phyloP scores from a whole-genome alignment of 345 rosid genomes.

The Noccaea caerulescens region DNA sequence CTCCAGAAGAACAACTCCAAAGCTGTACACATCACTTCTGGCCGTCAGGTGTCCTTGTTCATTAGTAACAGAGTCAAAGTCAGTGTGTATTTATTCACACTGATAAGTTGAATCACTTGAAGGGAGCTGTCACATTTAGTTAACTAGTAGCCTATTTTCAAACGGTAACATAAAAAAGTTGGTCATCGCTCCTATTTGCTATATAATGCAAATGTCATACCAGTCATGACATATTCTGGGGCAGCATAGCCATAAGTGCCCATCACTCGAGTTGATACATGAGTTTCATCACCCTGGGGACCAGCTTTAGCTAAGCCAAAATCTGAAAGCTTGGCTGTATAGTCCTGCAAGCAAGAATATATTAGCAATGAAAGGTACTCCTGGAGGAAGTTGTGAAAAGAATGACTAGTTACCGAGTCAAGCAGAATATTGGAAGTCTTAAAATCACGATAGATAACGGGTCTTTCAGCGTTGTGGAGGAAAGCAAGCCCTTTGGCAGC shows the following conservation, averaged over 20 bases:
- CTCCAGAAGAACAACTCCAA: constrained; percentile 94
- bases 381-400: constrained; percentile 4
- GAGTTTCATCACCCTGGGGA: constrained; percentile 97
- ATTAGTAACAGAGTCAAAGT: constrained; percentile 32
- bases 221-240: constrained; percentile 96
- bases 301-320: constrained; percentile 99
- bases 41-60: constrained; percentile 92
- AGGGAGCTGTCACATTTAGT: constrained; percentile 9
- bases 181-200: constrained; percentile 4
- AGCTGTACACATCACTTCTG: constrained; percentile 95
- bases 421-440: constrained; percentile 94
- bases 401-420: constrained; percentile 69
- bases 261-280: constrained; percentile 95
- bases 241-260: constrained; percentile 99
- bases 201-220: constrained; percentile 49
- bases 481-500: constrained; percentile 99
- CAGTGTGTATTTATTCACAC: constrained; percentile 23
- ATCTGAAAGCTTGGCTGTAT: constrained; percentile 94
- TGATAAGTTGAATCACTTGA: background rate
- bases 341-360: constrained; percentile 62
- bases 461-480: constrained; percentile 95
- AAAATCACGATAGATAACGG: constrained; percentile 93
- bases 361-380: constrained; percentile 20
- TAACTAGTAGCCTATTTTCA: constrained; percentile 2
- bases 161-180: constrained; percentile 1